Evolutionary conservation across 2,329 filamentous ascomycete species (phyloP).

Genomic region (Zasmidium cellare): DNA sequence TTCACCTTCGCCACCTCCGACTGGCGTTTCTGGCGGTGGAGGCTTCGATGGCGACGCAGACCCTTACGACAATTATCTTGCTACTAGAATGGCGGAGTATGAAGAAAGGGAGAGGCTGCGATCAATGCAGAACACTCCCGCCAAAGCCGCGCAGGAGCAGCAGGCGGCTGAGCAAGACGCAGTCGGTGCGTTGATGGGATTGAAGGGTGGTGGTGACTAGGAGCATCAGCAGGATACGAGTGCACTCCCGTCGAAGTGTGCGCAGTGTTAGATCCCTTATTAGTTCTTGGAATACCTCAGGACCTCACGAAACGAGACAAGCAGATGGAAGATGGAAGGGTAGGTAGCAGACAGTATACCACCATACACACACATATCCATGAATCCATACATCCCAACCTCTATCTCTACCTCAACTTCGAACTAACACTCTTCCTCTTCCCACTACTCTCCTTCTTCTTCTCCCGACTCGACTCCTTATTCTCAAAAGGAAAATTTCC

Average conservation of each 20-base stretch:
- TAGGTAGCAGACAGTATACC: not conserved
- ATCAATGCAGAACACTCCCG: conserved; percentile 27
- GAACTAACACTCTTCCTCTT: conserved; percentile 27
- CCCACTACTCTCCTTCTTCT: conserved; percentile 30
- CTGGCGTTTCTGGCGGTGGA: conserved; percentile 25
- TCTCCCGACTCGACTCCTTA: conserved; percentile 31
- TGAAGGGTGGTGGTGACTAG: conserved; percentile 11
- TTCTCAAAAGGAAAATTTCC: conserved; percentile 68
- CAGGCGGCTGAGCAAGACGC: conserved; percentile 21
- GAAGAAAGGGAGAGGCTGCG: conserved; percentile 29
- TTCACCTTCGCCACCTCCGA: conserved; percentile 30
- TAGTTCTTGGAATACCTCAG: no score
- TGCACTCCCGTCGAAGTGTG: no score
- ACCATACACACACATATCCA: not conserved
- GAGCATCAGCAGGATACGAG: no score
- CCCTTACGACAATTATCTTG: conserved; percentile 36
- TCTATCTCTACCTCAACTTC: conserved; percentile 18
- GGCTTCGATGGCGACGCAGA: conserved; percentile 36
- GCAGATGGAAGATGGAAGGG: no score
- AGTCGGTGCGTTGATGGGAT: conserved; percentile 27
- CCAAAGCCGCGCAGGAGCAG: conserved; percentile 18
- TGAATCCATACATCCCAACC: not conserved
- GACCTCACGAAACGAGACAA: no score
- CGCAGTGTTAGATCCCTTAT: no score
- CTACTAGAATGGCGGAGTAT: conserved; percentile 29